Conservation (phyloP, 2,329 filamentous ascomycete species). For the Fusarium sp. region DNA sequence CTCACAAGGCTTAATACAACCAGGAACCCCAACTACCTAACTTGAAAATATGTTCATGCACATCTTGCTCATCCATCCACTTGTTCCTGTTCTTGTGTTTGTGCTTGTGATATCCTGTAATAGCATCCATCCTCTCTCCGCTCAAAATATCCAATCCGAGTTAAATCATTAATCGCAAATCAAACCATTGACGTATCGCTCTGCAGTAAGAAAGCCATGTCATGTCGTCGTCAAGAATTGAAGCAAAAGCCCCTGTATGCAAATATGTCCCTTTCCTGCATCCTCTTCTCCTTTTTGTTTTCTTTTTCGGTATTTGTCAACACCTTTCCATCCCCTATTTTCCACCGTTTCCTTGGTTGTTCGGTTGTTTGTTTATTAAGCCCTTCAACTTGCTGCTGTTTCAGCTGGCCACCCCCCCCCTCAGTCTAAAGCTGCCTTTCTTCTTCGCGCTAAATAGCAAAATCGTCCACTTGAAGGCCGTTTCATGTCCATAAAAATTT, state of each 20-base stretch:
- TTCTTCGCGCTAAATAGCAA: slow-evolving; percentile 11
- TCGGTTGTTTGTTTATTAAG: slow-evolving; percentile 20
- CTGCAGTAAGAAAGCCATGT: slow-evolving; percentile 43
- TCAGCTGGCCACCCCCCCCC: slow-evolving; percentile 3
- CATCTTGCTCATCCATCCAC: slow-evolving; percentile 2
- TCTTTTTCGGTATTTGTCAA: slow-evolving; percentile 26
- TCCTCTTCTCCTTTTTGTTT: neutral
- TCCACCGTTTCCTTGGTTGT: slow-evolving; percentile 14
- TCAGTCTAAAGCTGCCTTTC: slow-evolving; percentile 33
- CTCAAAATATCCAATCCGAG: slow-evolving; percentile 36
- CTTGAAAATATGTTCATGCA: slow-evolving; percentile 24
- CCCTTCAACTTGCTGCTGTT: slow-evolving; percentile 16
- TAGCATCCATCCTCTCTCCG: neutral
- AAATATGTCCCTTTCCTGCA: slow-evolving; percentile 23
- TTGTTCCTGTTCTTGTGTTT: neutral
- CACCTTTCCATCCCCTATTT: neutral
- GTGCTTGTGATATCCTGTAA: neutral
- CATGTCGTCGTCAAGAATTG: slow-evolving; percentile 46
- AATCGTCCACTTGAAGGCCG: slow-evolving; percentile 13
- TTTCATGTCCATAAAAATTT: slow-evolving; percentile 16
- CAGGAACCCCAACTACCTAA: slow-evolving; percentile 35
- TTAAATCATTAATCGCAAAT: slow-evolving; percentile 18
- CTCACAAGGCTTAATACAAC: slow-evolving; percentile 36
- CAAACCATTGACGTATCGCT: slow-evolving; percentile 43
- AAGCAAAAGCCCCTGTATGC: slow-evolving; percentile 34